These are phyloP conservation scores for Asparagopsis taxiformis DNA, from an alignment of 31 red algal genomes.

Conservation along the genomic window DNA sequence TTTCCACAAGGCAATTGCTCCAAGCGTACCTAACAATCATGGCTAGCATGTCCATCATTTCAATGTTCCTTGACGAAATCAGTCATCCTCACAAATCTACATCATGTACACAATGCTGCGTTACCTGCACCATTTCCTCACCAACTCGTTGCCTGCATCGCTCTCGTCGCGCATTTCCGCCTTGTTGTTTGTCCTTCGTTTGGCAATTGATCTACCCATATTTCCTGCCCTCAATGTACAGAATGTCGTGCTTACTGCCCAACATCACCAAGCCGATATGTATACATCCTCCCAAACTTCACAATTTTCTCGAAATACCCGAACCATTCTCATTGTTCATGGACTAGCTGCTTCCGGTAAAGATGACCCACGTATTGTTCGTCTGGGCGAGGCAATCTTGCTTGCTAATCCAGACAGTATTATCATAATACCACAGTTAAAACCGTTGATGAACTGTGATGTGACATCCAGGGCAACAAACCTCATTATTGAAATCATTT, in stretches of 20 bases:
- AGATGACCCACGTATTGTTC: conserved; percentile 17
- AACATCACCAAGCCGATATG: neutral
- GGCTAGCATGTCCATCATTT: neutral
- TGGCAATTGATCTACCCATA: conserved; percentile 8
- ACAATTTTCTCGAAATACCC: neutral
- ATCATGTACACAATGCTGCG: neutral
- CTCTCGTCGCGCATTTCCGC: conserved; percentile 12
- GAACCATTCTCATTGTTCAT: conserved; percentile 17
- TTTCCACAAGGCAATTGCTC: no score
- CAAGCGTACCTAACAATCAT: neutral
- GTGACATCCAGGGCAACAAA: neutral
- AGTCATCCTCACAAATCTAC: neutral
- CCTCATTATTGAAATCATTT: neutral
- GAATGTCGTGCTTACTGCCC: neutral
- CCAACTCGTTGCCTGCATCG: neutral
- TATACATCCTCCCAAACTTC: neutral
- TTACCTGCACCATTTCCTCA: conserved; percentile 1
- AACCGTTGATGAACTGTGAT: neutral
- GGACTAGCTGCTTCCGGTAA: conserved; percentile 12
- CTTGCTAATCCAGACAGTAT: neutral
- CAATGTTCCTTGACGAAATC: neutral
- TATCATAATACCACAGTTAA: conserved; percentile 4
- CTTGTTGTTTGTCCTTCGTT: neutral
- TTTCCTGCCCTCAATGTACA: neutral
- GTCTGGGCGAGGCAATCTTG: conserved; percentile 8